phyloP scores from a whole-genome alignment of 768 basidiomycete genomes.

The Hemileccinum impolitum region DNA sequence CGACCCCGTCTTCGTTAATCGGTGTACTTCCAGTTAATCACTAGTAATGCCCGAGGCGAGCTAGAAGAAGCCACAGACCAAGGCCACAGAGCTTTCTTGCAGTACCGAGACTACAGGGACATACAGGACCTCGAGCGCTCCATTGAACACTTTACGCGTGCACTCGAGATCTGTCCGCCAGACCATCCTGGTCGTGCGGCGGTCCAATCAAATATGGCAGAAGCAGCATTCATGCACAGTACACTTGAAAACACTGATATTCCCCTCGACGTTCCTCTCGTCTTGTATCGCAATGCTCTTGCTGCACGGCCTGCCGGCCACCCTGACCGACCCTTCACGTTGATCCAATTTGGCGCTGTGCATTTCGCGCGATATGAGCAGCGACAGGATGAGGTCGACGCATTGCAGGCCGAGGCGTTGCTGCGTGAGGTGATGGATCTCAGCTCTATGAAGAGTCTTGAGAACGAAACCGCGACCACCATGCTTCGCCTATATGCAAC shows the following conservation, averaged over 20 bases:
- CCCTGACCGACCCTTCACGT: conserved; percentile 2
- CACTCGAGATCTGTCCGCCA: conserved; percentile 1
- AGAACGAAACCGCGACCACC: not conserved
- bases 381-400: not conserved
- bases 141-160: not conserved
- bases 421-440: not conserved
- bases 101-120: not conserved
- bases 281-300: conserved; percentile 1
- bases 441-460: not conserved
- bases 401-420: not conserved
- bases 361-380: not conserved
- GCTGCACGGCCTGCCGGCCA: not conserved
- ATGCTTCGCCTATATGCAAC: not conserved
- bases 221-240: not conserved
- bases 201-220: conserved; percentile 4
- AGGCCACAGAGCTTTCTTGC: not conserved
- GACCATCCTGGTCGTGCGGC: conserved; percentile 7
- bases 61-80: not conserved
- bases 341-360: conserved; percentile 1
- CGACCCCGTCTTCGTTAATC: not conserved
- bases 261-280: not conserved
- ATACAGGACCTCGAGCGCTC: not conserved
- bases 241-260: not conserved
- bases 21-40: not conserved
- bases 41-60: no score